Conservation (phyloP, 805 yeast genomes). For the Kuraishia ogatae region DNA sequence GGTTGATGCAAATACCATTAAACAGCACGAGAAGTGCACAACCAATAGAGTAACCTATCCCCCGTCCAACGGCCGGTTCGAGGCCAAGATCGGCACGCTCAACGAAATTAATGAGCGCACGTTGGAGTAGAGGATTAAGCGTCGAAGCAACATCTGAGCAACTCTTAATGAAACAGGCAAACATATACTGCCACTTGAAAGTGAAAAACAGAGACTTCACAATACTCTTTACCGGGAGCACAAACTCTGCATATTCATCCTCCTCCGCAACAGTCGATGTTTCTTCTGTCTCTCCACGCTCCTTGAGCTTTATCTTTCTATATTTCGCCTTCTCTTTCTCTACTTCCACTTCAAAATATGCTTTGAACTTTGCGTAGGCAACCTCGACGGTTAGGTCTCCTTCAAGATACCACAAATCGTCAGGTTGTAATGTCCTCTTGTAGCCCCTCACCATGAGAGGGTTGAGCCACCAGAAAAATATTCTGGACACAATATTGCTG, state of each 20-base stretch:
- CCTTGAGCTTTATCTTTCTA: constrained; percentile 22
- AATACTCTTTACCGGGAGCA: constrained; percentile 11
- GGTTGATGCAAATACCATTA: constrained; percentile 44
- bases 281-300: constrained; percentile 13
- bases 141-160: constrained; percentile 42
- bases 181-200: constrained; percentile 34
- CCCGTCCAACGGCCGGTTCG: constrained; percentile 37
- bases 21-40: constrained; percentile 46
- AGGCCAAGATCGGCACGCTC: constrained; percentile 36
- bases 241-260: constrained; percentile 15
- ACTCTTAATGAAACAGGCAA: constrained; percentile 31
- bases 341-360: not conserved
- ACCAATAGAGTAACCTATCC: constrained; percentile 74
- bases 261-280: constrained; percentile 21
- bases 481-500: constrained; percentile 30
- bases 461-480: constrained; percentile 57
- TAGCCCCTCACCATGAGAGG: constrained; percentile 64
- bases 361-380: constrained; percentile 29
- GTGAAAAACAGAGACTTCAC: constrained; percentile 37
- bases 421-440: constrained; percentile 57
- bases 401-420: constrained; percentile 47
- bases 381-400: constrained; percentile 32
- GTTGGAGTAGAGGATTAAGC: constrained; percentile 58
- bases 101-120: constrained; percentile 56
- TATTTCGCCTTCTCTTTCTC: not conserved